Conservation (phyloP, 352 stramenopile species). For the Chrysophaeum taylorii region DNA sequence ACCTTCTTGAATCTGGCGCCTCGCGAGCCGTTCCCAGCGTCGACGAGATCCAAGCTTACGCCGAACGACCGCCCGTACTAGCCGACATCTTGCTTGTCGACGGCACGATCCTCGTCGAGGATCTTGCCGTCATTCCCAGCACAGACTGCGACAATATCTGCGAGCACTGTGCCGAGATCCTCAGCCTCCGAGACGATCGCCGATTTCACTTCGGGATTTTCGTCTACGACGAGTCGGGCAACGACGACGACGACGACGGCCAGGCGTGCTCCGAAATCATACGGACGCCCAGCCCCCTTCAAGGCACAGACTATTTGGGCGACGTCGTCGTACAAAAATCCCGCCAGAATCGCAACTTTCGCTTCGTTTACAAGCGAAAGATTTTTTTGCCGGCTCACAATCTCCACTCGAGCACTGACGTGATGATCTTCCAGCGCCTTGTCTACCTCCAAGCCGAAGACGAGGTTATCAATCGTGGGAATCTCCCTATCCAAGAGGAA, state of each 20-base stretch:
- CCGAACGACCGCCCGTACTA: conserved; percentile 76
- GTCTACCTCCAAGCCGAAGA: conserved; percentile 78
- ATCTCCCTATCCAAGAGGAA: conserved; percentile 61
- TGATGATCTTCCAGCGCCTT: conserved; percentile 64
- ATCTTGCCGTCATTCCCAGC: conserved; percentile 80
- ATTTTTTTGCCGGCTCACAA: conserved; percentile 75
- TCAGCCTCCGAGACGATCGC: conserved; percentile 63
- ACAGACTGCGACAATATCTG: conserved; percentile 72
- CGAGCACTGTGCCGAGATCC: conserved; percentile 77
- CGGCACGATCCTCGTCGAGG: conserved; percentile 68
- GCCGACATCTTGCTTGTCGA: conserved; percentile 80
- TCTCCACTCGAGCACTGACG: too few species aligned
- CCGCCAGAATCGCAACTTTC: conserved; percentile 66
- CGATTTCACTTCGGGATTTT: conserved; percentile 49
- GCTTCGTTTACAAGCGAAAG: conserved; percentile 77
- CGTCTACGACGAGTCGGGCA: conserved; percentile 45
- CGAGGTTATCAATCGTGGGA: conserved; percentile 67
- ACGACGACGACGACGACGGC: conserved; percentile 54
- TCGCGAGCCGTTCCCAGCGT: conserved; percentile 80
- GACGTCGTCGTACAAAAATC: conserved; percentile 78
- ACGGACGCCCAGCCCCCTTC: conserved; percentile 59
- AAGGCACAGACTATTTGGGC: conserved; percentile 64
- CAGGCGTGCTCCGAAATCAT: conserved; percentile 54
- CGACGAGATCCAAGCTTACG: conserved; percentile 79
- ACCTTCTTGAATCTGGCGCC: conserved; percentile 62